Conservation (phyloP, 1,284 basidiomycete genomes). For the Schizophyllum commune region DNA sequence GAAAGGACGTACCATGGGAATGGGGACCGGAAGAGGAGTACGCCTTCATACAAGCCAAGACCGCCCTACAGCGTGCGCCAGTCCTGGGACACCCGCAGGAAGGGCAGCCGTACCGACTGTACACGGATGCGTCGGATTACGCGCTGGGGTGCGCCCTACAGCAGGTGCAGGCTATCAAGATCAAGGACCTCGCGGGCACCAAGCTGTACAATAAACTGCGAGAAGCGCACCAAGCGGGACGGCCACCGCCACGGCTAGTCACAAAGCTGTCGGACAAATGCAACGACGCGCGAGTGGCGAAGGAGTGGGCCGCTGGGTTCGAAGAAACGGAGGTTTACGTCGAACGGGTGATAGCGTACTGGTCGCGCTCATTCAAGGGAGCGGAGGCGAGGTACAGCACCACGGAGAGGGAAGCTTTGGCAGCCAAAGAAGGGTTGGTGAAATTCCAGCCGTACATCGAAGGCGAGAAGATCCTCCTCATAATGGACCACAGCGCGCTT, state of each 20-base stretch:
- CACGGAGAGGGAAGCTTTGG: background rate
- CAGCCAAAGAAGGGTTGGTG: background rate
- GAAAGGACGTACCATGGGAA: conserved; percentile 20
- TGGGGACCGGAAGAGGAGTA: background rate
- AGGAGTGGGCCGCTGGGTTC: background rate
- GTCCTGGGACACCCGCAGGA: conserved; percentile 22
- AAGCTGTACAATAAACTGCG: conserved; percentile 19
- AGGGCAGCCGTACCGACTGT: conserved; percentile 25
- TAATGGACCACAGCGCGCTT: no score
- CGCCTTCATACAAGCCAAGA: conserved; percentile 11
- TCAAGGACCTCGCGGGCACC: conserved; percentile 8
- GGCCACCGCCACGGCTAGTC: no score
- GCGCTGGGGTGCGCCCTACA: conserved; percentile 17
- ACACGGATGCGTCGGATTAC: conserved; percentile 31
- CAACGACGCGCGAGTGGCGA: conserved; percentile 10
- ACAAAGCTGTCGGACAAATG: no score
- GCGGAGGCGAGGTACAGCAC: conserved; percentile 2
- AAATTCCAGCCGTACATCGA: no score
- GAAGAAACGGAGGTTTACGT: conserved; percentile 12
- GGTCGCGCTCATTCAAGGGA: conserved; percentile 16
- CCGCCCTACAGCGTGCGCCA: conserved; percentile 19
- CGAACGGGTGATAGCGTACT: conserved; percentile 24
- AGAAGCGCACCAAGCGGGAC: background rate
- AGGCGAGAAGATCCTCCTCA: no score
- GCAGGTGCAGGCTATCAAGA: conserved; percentile 11